Conservation (phyloP, 2,329 filamentous ascomycete species). For the Colletotrichum kahawae region DNA sequence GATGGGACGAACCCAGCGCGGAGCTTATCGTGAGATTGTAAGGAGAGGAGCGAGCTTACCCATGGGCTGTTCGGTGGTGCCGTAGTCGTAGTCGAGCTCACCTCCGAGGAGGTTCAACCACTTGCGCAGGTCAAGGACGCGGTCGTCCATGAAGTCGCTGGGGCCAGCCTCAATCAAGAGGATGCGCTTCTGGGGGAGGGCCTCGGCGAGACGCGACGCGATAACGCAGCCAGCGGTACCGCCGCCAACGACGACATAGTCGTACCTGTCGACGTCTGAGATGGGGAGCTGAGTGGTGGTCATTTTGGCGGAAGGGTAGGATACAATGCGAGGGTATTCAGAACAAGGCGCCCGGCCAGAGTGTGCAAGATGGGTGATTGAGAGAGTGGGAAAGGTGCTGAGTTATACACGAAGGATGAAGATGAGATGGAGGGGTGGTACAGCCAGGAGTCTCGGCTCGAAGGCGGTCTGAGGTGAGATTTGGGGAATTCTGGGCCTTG, state of each 20-base stretch:
- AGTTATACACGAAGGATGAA: not conserved
- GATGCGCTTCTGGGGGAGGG: constrained; percentile 81
- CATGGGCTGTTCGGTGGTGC: constrained; percentile 87
- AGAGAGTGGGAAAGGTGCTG: not conserved
- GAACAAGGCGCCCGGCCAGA: constrained; percentile 13
- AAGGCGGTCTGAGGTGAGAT: constrained; percentile 13
- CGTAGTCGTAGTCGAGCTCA: constrained; percentile 90
- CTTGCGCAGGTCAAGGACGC: constrained; percentile 84
- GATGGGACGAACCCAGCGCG: not conserved
- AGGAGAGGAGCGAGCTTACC: constrained; percentile 42
- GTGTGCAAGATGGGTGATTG: not conserved
- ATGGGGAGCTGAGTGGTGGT: constrained; percentile 69
- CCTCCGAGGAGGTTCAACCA: constrained; percentile 86
- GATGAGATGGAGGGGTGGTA: not conserved
- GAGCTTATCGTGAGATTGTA: not conserved
- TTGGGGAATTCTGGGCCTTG: constrained; percentile 1
- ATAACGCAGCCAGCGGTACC: constrained; percentile 88
- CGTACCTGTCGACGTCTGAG: constrained; percentile 70
- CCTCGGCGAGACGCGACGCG: constrained; percentile 79
- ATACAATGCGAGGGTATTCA: not conserved
- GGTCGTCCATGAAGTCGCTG: constrained; percentile 86
- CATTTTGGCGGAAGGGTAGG: constrained; percentile 47
- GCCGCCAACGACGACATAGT: constrained; percentile 86
- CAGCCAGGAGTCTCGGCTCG: not conserved
- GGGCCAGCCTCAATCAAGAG: constrained; percentile 89